Evolutionary conservation across 2,329 filamentous ascomycete species (phyloP).

Genomic region (Fusarium begoniae): DNA sequence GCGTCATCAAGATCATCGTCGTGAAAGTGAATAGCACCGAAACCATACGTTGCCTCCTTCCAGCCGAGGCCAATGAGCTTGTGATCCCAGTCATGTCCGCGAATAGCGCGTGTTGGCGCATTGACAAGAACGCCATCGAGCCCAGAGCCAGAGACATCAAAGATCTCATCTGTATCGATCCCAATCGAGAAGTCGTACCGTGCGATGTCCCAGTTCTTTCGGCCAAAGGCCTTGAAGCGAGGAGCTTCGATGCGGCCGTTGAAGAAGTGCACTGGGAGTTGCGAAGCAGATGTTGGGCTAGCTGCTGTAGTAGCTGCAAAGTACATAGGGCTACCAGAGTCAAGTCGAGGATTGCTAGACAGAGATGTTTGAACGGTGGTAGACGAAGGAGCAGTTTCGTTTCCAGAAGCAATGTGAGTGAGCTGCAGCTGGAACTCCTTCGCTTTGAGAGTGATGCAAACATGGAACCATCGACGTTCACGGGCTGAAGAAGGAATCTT

Average conservation of each 20-base stretch:
- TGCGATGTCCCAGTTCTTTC: not conserved
- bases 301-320: not conserved
- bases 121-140: not conserved
- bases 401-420: not conserved
- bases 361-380: not conserved
- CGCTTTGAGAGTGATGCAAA: not conserved
- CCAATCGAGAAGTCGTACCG: not conserved
- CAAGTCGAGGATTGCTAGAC: not conserved
- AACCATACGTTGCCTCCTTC: not conserved
- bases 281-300: not conserved
- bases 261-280: not conserved
- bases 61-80: not conserved
- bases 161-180: not conserved
- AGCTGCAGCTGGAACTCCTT: not conserved
- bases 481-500: not conserved
- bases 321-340: not conserved
- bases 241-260: not conserved
- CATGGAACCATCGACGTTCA: not conserved
- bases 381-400: not conserved
- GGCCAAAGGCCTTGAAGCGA: not conserved
- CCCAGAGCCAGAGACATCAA: not conserved
- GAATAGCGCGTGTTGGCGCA: not conserved
- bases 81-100: not conserved
- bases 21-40: not conserved
- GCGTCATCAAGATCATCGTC: not conserved